Base-by-base conservation (phyloP, 768 basidiomycete genomes). In the Russula compacta region DNA sequence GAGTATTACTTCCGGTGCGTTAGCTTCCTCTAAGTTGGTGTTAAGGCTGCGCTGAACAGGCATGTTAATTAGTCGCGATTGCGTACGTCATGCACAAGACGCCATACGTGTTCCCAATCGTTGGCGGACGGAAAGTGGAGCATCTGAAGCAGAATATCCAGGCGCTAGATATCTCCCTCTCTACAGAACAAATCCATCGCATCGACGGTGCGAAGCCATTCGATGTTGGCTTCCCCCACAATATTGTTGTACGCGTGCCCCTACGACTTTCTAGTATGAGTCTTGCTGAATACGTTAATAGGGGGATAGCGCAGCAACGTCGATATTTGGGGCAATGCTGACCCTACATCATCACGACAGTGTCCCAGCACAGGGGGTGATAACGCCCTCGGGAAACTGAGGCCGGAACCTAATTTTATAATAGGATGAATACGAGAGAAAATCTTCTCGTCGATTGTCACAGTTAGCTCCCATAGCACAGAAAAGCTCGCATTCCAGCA, bases 11-110 rank as follows among this genome's bases (percentile, higher is more conserved):
- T 71, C 82, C 36, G 77, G 79, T 79, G 60, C 58, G 73, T 69
- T 55, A 29, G 24, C 12, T 14, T 36, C 15, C 43, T n/a, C 21
- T 9, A 14, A 19, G n/a, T 24, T 9, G 14, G 15, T 21, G 36
- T 4, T 42, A 7, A 11, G 9, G 32, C n/a, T 6, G 8, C 35
- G 35, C 14, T 44, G 33, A 59, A 38, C 4, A 4, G 33, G n/a
- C 35, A 12, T 38, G 11, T 24, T 44, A 38, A 56, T 14, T 17
- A 79, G 79, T 81, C 3, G 80, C 80, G 11, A 78, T 83, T 60
- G 79, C 80, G 15, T 83, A 81, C 60, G 70, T 83, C 10, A 71
- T 83, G 70, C 78, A 81, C 47, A 83, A 82, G 68, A 73, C 77
- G 6, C 76, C 78, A 0, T 80, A 74, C 56, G 79, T 80, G 0